phyloP scores from a whole-genome alignment of 225 moss, liverwort and hornwort genomes.

The Thuidium tamariscinum region DNA sequence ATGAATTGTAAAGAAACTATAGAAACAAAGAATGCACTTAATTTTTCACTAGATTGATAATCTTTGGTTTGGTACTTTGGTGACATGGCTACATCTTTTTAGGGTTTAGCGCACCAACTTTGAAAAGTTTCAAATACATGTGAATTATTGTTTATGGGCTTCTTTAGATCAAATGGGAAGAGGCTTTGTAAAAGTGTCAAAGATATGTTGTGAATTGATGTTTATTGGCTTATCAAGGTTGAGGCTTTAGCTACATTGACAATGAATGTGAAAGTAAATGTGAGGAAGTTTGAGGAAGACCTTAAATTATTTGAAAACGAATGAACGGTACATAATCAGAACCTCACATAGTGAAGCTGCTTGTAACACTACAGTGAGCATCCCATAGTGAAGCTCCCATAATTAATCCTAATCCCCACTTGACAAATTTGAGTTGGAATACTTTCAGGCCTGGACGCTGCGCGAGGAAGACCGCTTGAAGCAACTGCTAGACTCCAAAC shows the following conservation, averaged over 20 bases:
- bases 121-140: background rate
- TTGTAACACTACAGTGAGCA: background rate
- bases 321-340: background rate
- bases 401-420: background rate
- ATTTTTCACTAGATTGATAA: background rate
- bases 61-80: background rate
- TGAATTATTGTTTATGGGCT: no score
- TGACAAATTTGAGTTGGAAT: background rate
- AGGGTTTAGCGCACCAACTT: background rate
- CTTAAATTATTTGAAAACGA: rapidly evolving
- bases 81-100: background rate
- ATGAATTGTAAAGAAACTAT: background rate
- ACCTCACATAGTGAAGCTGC: background rate
- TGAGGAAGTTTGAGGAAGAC: background rate
- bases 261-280: background rate
- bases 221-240: background rate
- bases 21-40: background rate
- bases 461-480: slow-evolving; percentile 12
- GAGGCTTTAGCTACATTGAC: no score
- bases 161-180: background rate
- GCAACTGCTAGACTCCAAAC: slow-evolving; percentile 13
- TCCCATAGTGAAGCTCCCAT: background rate
- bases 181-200: background rate
- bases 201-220: background rate
- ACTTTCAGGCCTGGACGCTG: slow-evolving; percentile 29